Conservation (phyloP, 148 eudicot genomes). For the Linanthus parryae region DNA sequence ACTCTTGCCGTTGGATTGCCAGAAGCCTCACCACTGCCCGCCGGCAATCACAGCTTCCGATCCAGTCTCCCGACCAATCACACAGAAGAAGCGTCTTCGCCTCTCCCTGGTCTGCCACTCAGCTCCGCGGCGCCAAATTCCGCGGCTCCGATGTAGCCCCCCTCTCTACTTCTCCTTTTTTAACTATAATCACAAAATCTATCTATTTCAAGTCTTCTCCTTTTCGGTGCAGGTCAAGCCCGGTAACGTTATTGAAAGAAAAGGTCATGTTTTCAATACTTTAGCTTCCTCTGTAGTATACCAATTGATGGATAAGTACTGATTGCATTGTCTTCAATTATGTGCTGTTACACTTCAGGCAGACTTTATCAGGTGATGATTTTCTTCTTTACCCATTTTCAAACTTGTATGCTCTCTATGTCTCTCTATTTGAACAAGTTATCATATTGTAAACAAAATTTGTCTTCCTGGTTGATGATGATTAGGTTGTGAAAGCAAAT, state of each 20-base stretch:
- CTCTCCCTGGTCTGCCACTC: constrained; percentile 51
- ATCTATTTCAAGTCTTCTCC: too few relatives aligned
- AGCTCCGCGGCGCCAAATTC: constrained; percentile 65
- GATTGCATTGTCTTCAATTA: constrained; percentile 3
- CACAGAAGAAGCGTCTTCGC: constrained; percentile 10
- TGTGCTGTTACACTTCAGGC: constrained; percentile 26
- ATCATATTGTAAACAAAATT: too few relatives aligned
- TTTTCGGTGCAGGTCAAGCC: constrained; percentile 51
- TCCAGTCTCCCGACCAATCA: constrained; percentile 1
- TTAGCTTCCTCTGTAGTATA: too few relatives aligned
- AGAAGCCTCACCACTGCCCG: constrained; percentile 10
- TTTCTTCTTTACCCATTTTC: neutral
- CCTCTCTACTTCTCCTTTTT: neutral
- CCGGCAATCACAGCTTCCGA: neutral
- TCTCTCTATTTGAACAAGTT: neutral
- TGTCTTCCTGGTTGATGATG: too few relatives aligned
- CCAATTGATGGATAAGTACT: too few relatives aligned
- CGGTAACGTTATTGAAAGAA: constrained; percentile 69
- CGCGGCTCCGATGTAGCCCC: constrained; percentile 54
- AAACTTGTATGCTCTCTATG: neutral
- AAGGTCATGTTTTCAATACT: too few relatives aligned
- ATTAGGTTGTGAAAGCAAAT: constrained; percentile 74
- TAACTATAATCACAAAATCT: neutral
- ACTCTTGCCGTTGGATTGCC: neutral
- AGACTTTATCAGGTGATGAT: constrained; percentile 59